These are phyloP conservation scores for Russula emetica DNA, from an alignment of 768 basidiomycete species.

Conservation along the genomic window DNA sequence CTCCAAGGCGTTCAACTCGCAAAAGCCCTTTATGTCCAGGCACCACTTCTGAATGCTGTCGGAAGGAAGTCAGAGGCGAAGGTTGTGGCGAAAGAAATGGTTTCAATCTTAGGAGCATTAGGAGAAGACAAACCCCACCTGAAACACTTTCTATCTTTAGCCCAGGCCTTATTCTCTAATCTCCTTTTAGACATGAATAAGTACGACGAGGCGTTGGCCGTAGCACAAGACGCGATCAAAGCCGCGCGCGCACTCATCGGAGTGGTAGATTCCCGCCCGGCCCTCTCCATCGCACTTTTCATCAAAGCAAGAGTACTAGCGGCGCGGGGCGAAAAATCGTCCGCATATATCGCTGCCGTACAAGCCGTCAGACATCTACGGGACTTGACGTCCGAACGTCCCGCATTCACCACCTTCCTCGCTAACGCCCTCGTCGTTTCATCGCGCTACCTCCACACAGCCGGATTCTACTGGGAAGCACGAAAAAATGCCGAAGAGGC, in stretches of 20 bases:
- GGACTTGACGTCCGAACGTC: slow-evolving; percentile 13
- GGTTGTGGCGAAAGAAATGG: slow-evolving; percentile 13
- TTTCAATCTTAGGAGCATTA: background rate
- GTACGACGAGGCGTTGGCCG: slow-evolving; percentile 7
- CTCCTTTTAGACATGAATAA: slow-evolving; percentile 15
- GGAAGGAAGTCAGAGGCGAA: slow-evolving; percentile 17
- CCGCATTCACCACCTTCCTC: slow-evolving; percentile 7
- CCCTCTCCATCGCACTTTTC: slow-evolving; percentile 16
- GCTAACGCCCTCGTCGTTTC: slow-evolving; percentile 5
- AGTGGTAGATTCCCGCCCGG: slow-evolving; percentile 14
- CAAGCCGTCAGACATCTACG: slow-evolving; percentile 17
- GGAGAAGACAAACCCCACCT: slow-evolving; percentile 16
- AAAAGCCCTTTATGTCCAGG: slow-evolving; percentile 14
- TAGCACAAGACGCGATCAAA: slow-evolving; percentile 16
- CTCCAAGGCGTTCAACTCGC: slow-evolving; percentile 22
- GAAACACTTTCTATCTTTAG: slow-evolving; percentile 10
- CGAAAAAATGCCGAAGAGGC: slow-evolving; percentile 18
- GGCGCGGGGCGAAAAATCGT: slow-evolving; percentile 10
- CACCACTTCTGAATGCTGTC: background rate
- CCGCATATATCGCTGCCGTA: slow-evolving; percentile 12
- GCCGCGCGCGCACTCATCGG: slow-evolving; percentile 18
- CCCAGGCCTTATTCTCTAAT: slow-evolving; percentile 17
- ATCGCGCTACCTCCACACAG: slow-evolving; percentile 14
- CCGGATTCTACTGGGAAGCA: slow-evolving; percentile 17
- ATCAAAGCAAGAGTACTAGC: slow-evolving; percentile 6